These are phyloP conservation scores for Phytomonas sp. DNA, from an alignment of 208 protist species.

Conservation along the genomic window DNA sequence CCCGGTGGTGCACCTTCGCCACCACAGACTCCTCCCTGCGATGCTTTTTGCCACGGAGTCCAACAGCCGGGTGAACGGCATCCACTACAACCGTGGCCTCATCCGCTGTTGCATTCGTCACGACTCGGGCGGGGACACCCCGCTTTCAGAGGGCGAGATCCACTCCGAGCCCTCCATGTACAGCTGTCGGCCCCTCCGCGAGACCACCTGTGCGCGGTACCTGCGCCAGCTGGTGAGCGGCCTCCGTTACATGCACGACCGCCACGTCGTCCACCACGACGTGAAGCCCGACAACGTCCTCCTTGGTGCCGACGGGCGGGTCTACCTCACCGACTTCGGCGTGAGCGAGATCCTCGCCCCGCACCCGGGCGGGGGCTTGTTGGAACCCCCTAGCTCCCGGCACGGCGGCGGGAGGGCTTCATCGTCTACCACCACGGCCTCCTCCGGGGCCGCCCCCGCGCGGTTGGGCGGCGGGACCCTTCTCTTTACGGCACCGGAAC, in stretches of 20 bases:
- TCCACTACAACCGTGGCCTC: slow-evolving; percentile 27
- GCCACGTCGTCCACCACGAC: slow-evolving; percentile 64
- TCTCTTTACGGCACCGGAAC: slow-evolving; percentile 71
- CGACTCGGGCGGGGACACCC: slow-evolving; percentile 7
- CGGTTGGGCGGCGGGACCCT: slow-evolving; percentile 45
- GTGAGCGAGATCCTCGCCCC: slow-evolving; percentile 56
- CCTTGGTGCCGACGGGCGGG: slow-evolving; percentile 36
- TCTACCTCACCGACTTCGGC: slow-evolving; percentile 70
- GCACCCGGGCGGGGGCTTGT: slow-evolving; percentile 5
- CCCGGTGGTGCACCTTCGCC: slow-evolving; percentile 44
- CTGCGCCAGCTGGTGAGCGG: slow-evolving; percentile 70
- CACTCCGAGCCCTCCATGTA: slow-evolving; percentile 22
- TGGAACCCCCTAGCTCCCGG: not conserved
- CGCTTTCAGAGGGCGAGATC: slow-evolving; percentile 26
- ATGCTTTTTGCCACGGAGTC: slow-evolving; percentile 24
- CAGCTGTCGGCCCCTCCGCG: slow-evolving; percentile 27
- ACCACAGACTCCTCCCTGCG: slow-evolving; percentile 19
- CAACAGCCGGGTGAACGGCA: slow-evolving; percentile 18
- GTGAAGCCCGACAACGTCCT: slow-evolving; percentile 81
- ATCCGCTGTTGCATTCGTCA: slow-evolving; percentile 32
- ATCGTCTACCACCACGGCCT: not conserved
- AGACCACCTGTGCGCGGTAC: slow-evolving; percentile 37
- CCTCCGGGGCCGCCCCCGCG: too few relatives aligned
- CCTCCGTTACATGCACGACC: slow-evolving; percentile 71
- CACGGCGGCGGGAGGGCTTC: slow-evolving; percentile 17